Evolutionary conservation across 2,329 filamentous ascomycete genomes (phyloP).

Genomic region (Pseudogymnoascus sp.): DNA sequence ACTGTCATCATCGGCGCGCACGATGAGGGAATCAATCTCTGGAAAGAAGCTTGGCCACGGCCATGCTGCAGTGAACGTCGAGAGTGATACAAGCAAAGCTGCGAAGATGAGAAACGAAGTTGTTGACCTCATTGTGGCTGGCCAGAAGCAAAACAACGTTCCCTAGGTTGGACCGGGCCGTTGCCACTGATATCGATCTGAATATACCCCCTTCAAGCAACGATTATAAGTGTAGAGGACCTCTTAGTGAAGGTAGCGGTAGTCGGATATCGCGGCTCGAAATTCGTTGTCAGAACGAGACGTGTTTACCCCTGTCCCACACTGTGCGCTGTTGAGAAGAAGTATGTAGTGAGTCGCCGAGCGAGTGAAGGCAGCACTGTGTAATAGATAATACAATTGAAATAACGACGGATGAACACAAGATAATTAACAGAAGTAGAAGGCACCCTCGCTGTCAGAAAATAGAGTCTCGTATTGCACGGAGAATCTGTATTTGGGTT

Average conservation of each 20-base stretch:
- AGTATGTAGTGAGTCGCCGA: background rate
- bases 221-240: background rate
- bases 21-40: slow-evolving; percentile 45
- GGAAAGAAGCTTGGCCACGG: slow-evolving; percentile 53
- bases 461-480: background rate
- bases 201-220: background rate
- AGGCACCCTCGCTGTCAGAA: background rate
- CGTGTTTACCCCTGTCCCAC: slow-evolving; percentile 3
- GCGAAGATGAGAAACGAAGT: slow-evolving; percentile 40
- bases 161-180: background rate
- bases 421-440: background rate
- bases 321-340: background rate
- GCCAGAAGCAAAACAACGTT: background rate
- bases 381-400: background rate
- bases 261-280: background rate
- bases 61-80: slow-evolving; percentile 34
- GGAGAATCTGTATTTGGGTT: slow-evolving; percentile 5
- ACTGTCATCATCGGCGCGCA: slow-evolving; percentile 20
- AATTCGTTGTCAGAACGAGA: background rate
- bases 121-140: slow-evolving; percentile 20
- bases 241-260: background rate
- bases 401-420: background rate
- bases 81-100: slow-evolving; percentile 45
- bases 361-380: slow-evolving; percentile 10
- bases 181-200: background rate